Conservation (phyloP, 2,329 filamentous ascomycete species). For the Diaporthe sp. region DNA sequence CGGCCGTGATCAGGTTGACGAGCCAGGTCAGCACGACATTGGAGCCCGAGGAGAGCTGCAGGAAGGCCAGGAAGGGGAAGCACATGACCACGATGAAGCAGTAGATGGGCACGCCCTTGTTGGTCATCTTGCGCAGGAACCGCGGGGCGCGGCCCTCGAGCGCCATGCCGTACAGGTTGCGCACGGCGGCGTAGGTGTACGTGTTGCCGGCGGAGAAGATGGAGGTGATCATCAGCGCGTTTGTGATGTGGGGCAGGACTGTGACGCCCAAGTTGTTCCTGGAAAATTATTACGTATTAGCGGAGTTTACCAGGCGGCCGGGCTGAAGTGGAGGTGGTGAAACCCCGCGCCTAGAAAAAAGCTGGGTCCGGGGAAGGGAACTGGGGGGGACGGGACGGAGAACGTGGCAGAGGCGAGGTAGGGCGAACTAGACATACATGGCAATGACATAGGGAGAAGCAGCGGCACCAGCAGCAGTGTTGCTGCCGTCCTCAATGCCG, state of each 20-base stretch:
- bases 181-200: constrained; percentile 39
- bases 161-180: constrained; percentile 38
- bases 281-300: constrained; percentile 22
- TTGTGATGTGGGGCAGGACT: constrained; percentile 69
- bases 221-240: constrained; percentile 56
- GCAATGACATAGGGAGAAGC: constrained; percentile 75
- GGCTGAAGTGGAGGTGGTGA: constrained; percentile 6
- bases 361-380: background rate
- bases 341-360: background rate
- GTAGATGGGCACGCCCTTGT: constrained; percentile 71
- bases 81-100: constrained; percentile 66
- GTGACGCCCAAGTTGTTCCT: constrained; percentile 61
- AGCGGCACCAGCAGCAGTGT: constrained; percentile 56
- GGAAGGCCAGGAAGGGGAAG: constrained; percentile 59
- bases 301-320: background rate
- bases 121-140: constrained; percentile 69
- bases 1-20: constrained; percentile 68
- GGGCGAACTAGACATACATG: constrained; percentile 52
- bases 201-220: constrained; percentile 41
- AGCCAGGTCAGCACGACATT: constrained; percentile 57
- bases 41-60: constrained; percentile 36
- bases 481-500: constrained; percentile 59
- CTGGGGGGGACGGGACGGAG: background rate
- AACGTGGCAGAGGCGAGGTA: background rate
- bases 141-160: constrained; percentile 38